Percentiles rank a stretch among this genome's conserved stretches.
Conservation (phyloP, 176 grass and related monocot genomes). For the Avena insularis region DNA sequence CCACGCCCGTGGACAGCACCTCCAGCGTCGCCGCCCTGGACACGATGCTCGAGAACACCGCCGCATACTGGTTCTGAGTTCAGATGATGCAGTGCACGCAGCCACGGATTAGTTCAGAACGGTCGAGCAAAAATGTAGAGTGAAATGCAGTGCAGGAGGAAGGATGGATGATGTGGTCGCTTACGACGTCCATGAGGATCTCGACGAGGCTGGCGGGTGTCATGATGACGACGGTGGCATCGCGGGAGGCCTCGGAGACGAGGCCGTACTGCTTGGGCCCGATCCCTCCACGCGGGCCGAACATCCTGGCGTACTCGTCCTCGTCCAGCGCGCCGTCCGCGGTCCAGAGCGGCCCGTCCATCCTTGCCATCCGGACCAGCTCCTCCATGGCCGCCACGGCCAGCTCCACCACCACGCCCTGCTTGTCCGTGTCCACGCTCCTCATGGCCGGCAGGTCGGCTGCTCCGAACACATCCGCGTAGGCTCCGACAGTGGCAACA, state of each 20-base stretch:
- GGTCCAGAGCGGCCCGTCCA: slow-evolving; percentile 78
- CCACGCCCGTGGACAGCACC: slow-evolving; percentile 88
- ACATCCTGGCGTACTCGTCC: slow-evolving; percentile 78
- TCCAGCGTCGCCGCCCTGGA: slow-evolving; percentile 81
- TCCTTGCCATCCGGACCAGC: slow-evolving; percentile 79
- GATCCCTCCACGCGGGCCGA: slow-evolving; percentile 48
- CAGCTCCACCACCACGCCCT: slow-evolving; percentile 82
- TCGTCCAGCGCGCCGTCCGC: slow-evolving; percentile 65
- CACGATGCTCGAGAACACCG: slow-evolving; percentile 88
- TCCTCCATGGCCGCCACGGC: slow-evolving; percentile 98
- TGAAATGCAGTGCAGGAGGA: neutral
- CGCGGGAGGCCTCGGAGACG: slow-evolving; percentile 79
- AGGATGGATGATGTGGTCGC: neutral
- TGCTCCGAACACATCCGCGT: slow-evolving; percentile 27
- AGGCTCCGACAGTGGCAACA: slow-evolving; percentile 43
- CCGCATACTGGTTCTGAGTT: slow-evolving; percentile 82
- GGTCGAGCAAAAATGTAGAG: neutral
- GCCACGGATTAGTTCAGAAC: neutral
- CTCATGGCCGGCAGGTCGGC: slow-evolving; percentile 54
- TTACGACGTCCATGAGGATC: slow-evolving; percentile 98
- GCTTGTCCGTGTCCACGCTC: slow-evolving; percentile 35
- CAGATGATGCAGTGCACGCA: neutral
- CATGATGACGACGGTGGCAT: slow-evolving; percentile 89
- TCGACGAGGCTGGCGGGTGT: slow-evolving; percentile 93
- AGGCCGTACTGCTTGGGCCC: slow-evolving; percentile 76